These are phyloP conservation scores for Cladosporium phlei DNA, from an alignment of 2,329 filamentous ascomycete species.

Conservation along the genomic window DNA sequence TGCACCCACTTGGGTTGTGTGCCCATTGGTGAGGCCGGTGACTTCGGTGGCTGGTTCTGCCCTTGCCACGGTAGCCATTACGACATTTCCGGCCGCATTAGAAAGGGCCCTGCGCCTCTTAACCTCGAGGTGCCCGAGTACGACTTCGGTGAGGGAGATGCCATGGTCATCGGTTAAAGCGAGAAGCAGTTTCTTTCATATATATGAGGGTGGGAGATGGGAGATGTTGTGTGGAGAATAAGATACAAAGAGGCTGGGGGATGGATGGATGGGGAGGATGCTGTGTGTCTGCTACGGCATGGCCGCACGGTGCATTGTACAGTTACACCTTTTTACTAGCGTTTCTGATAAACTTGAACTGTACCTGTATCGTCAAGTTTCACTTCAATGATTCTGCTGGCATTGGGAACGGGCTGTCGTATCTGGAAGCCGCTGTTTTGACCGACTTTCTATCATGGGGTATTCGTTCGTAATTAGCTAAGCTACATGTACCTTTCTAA, in stretches of 20 bases:
- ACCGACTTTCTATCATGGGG: background rate
- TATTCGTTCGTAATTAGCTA: background rate
- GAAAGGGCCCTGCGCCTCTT: slow-evolving; percentile 93
- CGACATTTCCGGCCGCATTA: slow-evolving; percentile 97
- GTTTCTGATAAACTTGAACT: slow-evolving; percentile 15
- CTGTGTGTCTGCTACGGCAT: slow-evolving; percentile 13
- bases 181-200: background rate
- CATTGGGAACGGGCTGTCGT: too few relatives aligned
- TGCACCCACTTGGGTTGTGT: slow-evolving; percentile 99
- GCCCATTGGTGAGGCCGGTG: slow-evolving; percentile 96
- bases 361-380: slow-evolving; percentile 14
- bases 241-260: slow-evolving; percentile 6
- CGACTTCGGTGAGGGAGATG: slow-evolving; percentile 85
- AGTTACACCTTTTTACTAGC: slow-evolving; percentile 15
- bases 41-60: slow-evolving; percentile 99
- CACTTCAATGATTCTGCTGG: background rate
- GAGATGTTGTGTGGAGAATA: slow-evolving; percentile 1
- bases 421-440: too few relatives aligned
- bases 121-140: slow-evolving; percentile 94
- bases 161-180: slow-evolving; percentile 83
- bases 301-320: slow-evolving; percentile 13
- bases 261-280: slow-evolving; percentile 9
- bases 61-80: slow-evolving; percentile 99
- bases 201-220: slow-evolving; percentile 4
- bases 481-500: background rate